These are phyloP conservation scores for Craspedostauros australis DNA, from an alignment of 108 stramenopile genomes.

Conservation along the genomic window DNA sequence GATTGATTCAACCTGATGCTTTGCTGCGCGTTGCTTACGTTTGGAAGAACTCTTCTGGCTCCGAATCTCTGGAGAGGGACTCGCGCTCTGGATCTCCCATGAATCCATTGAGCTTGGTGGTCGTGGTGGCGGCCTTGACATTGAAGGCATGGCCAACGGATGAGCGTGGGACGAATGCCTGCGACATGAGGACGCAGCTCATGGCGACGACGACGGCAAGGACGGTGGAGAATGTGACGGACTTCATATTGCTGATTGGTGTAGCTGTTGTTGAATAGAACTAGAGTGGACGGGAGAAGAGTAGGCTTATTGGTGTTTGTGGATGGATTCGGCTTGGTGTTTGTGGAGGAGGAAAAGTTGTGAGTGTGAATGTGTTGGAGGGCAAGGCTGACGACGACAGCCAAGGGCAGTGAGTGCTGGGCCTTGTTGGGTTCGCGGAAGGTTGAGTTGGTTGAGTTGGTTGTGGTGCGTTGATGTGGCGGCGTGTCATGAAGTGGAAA, in stretches of 20 bases:
- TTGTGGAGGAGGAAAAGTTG: no score
- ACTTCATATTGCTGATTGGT: slow-evolving; percentile 13
- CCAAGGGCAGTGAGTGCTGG: no score
- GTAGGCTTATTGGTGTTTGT: no score
- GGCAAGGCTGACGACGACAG: no score
- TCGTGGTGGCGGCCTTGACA: background rate
- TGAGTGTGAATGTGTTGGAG: no score
- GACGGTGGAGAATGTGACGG: background rate
- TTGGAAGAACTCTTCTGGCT: slow-evolving; percentile 78
- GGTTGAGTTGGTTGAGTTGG: no score
- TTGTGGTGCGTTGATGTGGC: no score
- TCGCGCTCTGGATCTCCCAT: slow-evolving; percentile 51
- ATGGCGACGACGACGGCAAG: slow-evolving; percentile 9
- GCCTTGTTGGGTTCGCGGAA: no score
- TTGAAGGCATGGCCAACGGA: slow-evolving; percentile 1
- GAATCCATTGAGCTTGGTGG: slow-evolving; percentile 30
- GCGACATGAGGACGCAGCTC: background rate
- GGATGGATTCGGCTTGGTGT: no score
- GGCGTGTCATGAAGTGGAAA: no score
- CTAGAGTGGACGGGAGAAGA: background rate
- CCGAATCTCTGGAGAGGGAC: slow-evolving; percentile 66
- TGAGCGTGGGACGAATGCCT: slow-evolving; percentile 12
- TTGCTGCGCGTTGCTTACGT: slow-evolving; percentile 53
- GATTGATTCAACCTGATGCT: no score
- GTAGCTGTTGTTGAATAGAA: background rate